These are phyloP conservation scores for Leishmania amazonensis DNA, from an alignment of 208 protist genomes.

Conservation along the genomic window DNA sequence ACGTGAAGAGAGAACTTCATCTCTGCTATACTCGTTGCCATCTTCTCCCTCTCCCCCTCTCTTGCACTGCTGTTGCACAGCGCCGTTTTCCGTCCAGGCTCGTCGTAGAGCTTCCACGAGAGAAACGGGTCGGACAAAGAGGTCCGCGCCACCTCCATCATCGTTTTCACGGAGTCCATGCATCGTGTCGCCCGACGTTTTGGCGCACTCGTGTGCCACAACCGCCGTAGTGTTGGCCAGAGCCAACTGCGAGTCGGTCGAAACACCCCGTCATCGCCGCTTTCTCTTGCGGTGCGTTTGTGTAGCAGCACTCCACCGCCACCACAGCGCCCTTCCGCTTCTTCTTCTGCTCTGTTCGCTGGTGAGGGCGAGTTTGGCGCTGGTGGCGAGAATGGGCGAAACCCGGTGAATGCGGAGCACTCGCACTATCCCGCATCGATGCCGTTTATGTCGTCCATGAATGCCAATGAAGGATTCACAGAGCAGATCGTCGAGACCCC, in stretches of 20 bases:
- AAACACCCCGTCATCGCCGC: background rate
- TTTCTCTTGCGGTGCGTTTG: background rate
- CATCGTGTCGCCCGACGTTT: background rate
- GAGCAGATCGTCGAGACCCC: conserved; percentile 20
- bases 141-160: background rate
- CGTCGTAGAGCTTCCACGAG: background rate
- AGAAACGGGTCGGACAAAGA: background rate
- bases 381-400: background rate
- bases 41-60: background rate
- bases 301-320: background rate
- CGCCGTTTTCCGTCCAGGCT: background rate
- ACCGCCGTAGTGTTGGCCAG: background rate
- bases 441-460: background rate
- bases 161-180: background rate
- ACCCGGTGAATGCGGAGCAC: background rate
- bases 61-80: too few relatives aligned
- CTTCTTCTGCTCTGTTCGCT: background rate
- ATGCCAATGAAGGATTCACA: conserved; percentile 14
- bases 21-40: too few relatives aligned
- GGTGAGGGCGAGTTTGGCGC: background rate
- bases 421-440: background rate
- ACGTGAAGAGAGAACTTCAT: background rate
- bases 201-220: background rate
- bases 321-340: background rate
- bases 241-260: background rate